Evolutionary conservation across 345 rosid species (phyloP).

Genomic region (Erodium maritimum): DNA sequence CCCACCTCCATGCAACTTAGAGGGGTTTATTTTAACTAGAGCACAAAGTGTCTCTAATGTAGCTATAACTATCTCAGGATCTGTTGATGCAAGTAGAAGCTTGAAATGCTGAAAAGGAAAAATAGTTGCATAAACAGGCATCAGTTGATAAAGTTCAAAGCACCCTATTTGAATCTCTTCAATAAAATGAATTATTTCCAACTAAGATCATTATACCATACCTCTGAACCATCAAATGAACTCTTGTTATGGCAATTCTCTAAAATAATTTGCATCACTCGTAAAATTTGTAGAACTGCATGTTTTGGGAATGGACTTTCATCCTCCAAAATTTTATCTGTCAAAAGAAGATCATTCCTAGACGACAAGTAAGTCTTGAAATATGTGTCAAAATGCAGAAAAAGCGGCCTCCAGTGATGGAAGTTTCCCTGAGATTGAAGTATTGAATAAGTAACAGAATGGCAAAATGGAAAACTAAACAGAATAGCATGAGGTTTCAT

Average conservation of each 20-base stretch:
- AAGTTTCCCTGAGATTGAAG: slow-evolving; percentile 66
- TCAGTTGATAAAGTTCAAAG: not conserved
- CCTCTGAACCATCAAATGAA: slow-evolving; percentile 93
- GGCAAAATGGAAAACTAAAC: not conserved
- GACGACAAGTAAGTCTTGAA: slow-evolving; percentile 67
- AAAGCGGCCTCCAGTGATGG: slow-evolving; percentile 94
- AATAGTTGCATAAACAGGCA: not conserved
- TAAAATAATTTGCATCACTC: slow-evolving; percentile 78
- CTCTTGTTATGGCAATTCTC: slow-evolving; percentile 89
- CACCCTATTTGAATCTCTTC: not conserved
- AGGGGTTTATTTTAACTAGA: slow-evolving; percentile 79
- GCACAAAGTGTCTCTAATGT: slow-evolving; percentile 77
- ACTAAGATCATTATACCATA: slow-evolving; percentile 12
- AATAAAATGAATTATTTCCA: too few relatives aligned
- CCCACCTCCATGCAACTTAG: slow-evolving; percentile 77
- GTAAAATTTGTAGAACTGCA: slow-evolving; percentile 72
- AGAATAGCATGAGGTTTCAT: not conserved
- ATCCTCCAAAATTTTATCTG: slow-evolving; percentile 62
- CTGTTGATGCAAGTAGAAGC: slow-evolving; percentile 81
- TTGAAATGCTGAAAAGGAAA: slow-evolving; percentile 65
- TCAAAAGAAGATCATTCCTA: slow-evolving; percentile 74
- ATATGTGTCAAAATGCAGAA: slow-evolving; percentile 85
- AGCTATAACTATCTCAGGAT: slow-evolving; percentile 88
- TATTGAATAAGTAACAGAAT: slow-evolving; percentile 15
- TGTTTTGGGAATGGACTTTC: slow-evolving; percentile 66